Evolutionary conservation across 768 basidiomycete species (phyloP).

Genomic region (Mycena epipterygia): DNA sequence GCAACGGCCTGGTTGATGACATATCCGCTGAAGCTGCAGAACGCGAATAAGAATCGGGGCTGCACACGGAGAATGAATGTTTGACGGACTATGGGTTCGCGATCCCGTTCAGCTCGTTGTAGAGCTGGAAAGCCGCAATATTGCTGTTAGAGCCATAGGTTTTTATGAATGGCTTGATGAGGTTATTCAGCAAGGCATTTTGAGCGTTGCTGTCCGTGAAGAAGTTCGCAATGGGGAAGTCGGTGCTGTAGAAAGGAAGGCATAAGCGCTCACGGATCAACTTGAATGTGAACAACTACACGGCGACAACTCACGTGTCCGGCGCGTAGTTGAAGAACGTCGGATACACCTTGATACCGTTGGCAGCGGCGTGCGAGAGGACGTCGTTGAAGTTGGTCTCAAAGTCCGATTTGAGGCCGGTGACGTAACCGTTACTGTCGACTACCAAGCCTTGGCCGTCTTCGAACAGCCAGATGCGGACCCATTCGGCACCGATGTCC

Average conservation of each 20-base stretch:
- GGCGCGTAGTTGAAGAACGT: conserved; percentile 2
- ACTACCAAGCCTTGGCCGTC: conserved; percentile 10
- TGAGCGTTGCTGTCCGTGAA: conserved; percentile 4
- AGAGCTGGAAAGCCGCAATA: conserved; percentile 1
- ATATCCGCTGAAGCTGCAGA: conserved; percentile 4
- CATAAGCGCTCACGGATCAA: conserved; percentile 1
- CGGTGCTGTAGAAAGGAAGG: neutral
- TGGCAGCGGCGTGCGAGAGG: conserved; percentile 2
- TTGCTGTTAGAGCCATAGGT: conserved; percentile 4
- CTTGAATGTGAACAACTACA: neutral
- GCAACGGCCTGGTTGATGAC: conserved; percentile 5
- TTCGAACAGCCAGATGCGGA: conserved; percentile 10
- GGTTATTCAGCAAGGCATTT: conserved; percentile 3
- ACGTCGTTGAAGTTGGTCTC: neutral
- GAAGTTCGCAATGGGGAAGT: conserved; percentile 3
- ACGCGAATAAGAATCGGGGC: neutral
- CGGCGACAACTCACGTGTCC: conserved; percentile 1
- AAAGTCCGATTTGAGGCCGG: conserved; percentile 2
- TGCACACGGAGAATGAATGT: conserved; percentile 4
- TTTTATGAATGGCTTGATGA: neutral
- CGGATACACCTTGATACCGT: conserved; percentile 1
- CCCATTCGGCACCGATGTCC: conserved; percentile 10
- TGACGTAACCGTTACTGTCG: neutral
- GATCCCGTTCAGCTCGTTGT: conserved; percentile 4
- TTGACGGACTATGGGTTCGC: conserved; percentile 2